Conservation (phyloP, 2,329 filamentous ascomycete genomes). For the Trichoderma sp. region DNA sequence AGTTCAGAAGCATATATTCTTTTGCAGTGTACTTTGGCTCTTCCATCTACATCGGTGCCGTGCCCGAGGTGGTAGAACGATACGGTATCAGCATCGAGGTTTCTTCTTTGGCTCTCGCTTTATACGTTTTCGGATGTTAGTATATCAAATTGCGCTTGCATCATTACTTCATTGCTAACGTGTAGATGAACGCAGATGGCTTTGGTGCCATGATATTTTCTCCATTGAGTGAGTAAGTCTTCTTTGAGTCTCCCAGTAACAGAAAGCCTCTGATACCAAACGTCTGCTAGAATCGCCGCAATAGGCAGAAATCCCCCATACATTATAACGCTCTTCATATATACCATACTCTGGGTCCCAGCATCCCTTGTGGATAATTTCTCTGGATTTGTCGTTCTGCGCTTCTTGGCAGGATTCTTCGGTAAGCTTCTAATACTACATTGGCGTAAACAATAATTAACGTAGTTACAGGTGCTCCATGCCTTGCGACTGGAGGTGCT, state of each 20-base stretch:
- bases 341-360: neutral
- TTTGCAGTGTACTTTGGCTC: neutral
- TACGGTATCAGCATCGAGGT: neutral
- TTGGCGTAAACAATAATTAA: neutral
- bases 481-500: neutral
- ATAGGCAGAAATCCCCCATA: neutral
- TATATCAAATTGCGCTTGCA: neutral
- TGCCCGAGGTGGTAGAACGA: neutral
- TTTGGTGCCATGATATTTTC: neutral
- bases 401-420: neutral
- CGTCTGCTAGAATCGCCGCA: neutral
- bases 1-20: neutral
- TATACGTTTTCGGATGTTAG: neutral
- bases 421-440: neutral
- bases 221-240: neutral
- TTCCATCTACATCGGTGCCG: neutral
- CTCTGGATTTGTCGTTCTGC: neutral
- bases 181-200: neutral
- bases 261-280: neutral
- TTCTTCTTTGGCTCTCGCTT: neutral
- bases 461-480: neutral
- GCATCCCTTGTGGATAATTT: neutral
- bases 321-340: neutral
- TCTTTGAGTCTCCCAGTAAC: neutral
- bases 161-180: neutral